Evolutionary conservation across 495 filamentous ascomycete genomes (phyloP).

Genomic region (Hyaloscypha variabilis): DNA sequence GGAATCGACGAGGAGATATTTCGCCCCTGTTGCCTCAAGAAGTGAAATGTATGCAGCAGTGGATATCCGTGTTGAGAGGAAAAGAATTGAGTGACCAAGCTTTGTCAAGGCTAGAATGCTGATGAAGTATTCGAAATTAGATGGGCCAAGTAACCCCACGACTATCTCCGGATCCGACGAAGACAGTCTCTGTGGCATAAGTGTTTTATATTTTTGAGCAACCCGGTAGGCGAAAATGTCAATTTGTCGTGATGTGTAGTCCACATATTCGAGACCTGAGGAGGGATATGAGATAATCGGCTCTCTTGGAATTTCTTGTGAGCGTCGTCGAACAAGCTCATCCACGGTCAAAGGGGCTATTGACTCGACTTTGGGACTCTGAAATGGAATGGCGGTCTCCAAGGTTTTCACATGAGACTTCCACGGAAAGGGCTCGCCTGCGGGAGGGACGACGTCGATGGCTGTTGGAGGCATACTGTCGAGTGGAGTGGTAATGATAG

Average conservation of each 20-base stretch:
- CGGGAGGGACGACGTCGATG: not conserved
- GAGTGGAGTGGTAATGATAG: not conserved
- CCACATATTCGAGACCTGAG: conserved; percentile 6
- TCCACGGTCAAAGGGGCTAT: conserved; percentile 3
- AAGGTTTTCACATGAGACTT: not conserved
- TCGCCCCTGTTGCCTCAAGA: not conserved
- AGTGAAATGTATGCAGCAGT: not conserved
- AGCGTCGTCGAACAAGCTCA: conserved; percentile 10
- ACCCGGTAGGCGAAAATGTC: conserved; percentile 2
- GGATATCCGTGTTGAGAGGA: not conserved
- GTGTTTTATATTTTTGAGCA: conserved; percentile 6
- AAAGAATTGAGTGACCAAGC: not conserved
- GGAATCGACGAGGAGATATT: not conserved
- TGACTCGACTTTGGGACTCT: not conserved
- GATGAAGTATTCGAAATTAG: not conserved
- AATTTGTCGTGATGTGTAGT: conserved; percentile 7
- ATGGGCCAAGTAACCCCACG: conserved; percentile 49
- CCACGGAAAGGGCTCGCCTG: not conserved
- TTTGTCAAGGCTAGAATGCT: not conserved
- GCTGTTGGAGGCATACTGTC: not conserved
- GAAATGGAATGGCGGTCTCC: not conserved
- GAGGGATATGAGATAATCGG: conserved; percentile 8
- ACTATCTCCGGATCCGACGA: conserved; percentile 7
- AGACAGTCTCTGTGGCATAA: conserved; percentile 9
- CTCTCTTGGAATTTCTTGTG: not conserved